These are phyloP conservation scores for Brassica balearica DNA, from an alignment of 441 rosid species.

Conservation along the genomic window DNA sequence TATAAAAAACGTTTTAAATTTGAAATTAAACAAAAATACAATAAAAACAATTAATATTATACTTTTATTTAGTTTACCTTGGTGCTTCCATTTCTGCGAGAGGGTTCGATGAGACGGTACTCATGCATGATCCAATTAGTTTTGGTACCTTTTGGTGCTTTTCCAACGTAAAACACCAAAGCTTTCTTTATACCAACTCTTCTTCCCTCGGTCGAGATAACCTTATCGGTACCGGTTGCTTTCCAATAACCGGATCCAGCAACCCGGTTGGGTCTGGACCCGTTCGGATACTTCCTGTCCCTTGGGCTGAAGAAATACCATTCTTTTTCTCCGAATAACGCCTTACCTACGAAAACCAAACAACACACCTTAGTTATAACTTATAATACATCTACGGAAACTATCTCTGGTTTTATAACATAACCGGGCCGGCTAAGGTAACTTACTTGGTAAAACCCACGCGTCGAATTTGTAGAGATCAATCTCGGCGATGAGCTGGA, in stretches of 20 bases:
- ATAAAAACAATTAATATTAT: background rate
- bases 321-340: conserved; percentile 91
- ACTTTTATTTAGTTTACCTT: conserved; percentile 51
- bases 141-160: conserved; percentile 94
- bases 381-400: background rate
- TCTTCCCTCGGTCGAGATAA: conserved; percentile 72
- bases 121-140: conserved; percentile 99
- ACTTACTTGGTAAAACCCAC: conserved; percentile 87
- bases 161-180: conserved; percentile 86
- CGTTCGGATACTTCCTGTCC: conserved; percentile 95
- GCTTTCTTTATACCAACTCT: conserved; percentile 95
- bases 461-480: conserved; percentile 96
- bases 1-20: background rate
- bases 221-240: conserved; percentile 94
- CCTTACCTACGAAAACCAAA: conserved; percentile 61
- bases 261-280: conserved; percentile 91
- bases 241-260: conserved; percentile 99
- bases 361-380: background rate
- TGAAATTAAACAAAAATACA: background rate
- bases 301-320: conserved; percentile 98
- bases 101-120: conserved; percentile 70
- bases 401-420: background rate
- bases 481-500: conserved; percentile 80
- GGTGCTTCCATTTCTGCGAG: conserved; percentile 69
- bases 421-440: conserved; percentile 6